Percentiles rank a stretch among this genome's conserved stretches.
Conservation (phyloP, 2,329 filamentous ascomycete species). For the Helotiales sp. region DNA sequence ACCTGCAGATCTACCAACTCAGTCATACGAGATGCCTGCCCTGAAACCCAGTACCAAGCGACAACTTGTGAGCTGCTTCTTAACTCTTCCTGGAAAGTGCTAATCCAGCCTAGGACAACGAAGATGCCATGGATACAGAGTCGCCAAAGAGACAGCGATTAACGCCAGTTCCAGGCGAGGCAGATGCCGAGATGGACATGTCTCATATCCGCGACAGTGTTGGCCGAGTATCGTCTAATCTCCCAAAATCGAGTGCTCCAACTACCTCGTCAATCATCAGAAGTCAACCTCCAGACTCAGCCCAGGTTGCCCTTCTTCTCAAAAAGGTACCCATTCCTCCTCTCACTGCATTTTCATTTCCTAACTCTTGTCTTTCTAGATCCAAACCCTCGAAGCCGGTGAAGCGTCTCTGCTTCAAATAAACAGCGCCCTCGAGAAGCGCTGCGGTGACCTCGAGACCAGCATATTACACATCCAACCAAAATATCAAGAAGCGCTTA, state of each 20-base stretch:
- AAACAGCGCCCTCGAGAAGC: constrained; percentile 45
- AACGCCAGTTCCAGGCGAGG: constrained; percentile 14
- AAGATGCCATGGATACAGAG: constrained; percentile 13
- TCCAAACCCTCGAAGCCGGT: constrained; percentile 28
- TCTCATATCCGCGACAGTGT: constrained; percentile 12
- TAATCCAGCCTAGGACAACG: constrained; percentile 14
- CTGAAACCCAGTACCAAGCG: constrained; percentile 11
- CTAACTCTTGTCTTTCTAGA: not conserved
- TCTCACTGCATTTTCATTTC: not conserved
- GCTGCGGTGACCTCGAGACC: constrained; percentile 46
- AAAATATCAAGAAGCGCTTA: constrained; percentile 49
- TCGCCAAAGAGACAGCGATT: constrained; percentile 27
- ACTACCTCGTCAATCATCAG: not conserved
- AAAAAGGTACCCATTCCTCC: constrained; percentile 27
- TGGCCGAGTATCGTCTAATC: not conserved
- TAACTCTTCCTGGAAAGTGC: not conserved
- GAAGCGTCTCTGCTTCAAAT: constrained; percentile 42
- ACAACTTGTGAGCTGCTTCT: constrained; percentile 19
- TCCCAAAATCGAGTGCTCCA: not conserved
- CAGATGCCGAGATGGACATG: not conserved
- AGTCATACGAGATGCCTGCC: not conserved
- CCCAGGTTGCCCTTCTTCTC: constrained; percentile 10
- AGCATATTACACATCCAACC: constrained; percentile 47
- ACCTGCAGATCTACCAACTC: not conserved
- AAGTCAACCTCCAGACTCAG: not conserved